Percentiles rank a stretch among this genome's conserved stretches.
Evolutionary conservation across 176 grass and related monocot species (phyloP).

Genomic region (Eleusine coracana): DNA sequence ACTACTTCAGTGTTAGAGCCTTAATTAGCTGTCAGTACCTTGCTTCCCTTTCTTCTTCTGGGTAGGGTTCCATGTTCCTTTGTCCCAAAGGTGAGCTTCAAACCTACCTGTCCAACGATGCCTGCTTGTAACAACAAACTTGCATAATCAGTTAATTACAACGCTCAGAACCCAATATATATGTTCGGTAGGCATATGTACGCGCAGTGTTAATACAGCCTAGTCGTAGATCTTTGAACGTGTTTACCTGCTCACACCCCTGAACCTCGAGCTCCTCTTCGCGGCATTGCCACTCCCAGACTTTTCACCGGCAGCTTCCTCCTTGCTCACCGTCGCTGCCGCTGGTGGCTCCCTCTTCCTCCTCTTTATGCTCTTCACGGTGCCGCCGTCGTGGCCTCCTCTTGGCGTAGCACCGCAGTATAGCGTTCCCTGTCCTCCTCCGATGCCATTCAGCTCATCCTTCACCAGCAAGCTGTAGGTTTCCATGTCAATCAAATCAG

Average conservation of each 20-base stretch:
- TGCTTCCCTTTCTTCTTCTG: conserved; percentile 84
- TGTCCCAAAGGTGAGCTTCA: conserved; percentile 79
- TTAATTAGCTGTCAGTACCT: conserved; percentile 24
- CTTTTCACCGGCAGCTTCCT: conserved; percentile 16
- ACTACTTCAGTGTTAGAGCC: background rate
- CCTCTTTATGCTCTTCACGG: conserved; percentile 36
- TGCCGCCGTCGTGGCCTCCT: background rate
- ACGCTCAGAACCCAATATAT: background rate
- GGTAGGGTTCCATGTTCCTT: conserved; percentile 71
- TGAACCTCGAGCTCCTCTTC: conserved; percentile 73
- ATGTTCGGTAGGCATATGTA: background rate
- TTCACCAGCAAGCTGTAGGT: conserved; percentile 45
- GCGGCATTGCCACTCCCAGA: conserved; percentile 29
- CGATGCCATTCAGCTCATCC: conserved; percentile 31
- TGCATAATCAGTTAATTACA: background rate
- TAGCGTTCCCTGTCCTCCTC: background rate
- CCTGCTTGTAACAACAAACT: conserved; percentile 20
- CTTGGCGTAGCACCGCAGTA: background rate
- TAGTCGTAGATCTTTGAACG: background rate
- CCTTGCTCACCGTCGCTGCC: background rate
- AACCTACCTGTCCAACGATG: conserved; percentile 77
- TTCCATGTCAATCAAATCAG: conserved; percentile 2
- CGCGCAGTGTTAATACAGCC: background rate
- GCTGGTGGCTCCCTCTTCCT: conserved; percentile 50
- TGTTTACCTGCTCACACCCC: conserved; percentile 68